Base-by-base conservation (phyloP, 148 eudicot species). In the Gaultheria prostrata region DNA sequence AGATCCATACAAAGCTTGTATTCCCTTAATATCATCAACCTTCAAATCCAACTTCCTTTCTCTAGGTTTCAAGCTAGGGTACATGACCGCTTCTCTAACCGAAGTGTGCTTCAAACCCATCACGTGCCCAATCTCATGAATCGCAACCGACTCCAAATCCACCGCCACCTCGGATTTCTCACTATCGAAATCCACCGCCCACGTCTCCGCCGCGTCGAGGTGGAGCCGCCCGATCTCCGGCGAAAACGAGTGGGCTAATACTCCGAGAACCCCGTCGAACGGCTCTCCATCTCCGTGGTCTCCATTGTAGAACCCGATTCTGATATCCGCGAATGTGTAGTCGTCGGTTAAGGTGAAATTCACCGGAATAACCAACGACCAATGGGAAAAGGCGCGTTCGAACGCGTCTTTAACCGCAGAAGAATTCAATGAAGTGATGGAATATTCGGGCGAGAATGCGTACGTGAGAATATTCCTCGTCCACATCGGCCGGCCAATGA, bases 281-380 rank as follows among this genome's bases (percentile, higher is more conserved):
- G 94, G 85, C 83, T 95, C 98, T 8, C 94, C 97, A n/a, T 95
- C 98, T 0, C 95, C 97, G 76, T 95, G 98, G 53, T 92, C 97
- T 1, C 97, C 97, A 0, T 18, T 7, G 32, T 90, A 92, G 59
- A 93, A 95, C 80, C 95, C 98, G 32, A 95, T 91, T 53, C 84
- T 89, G 35, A 95, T 86, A 49, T 95, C 98, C 2, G 98, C 92
- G 0, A 74, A 65, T 7, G 61, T 86, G 71, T 93, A 88, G 12
- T 90, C 90, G 2, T 73, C 82, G 0, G 89, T 76, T 59, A 91
- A 91, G 0, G 82, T 4, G 30, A 95, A 95, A 1, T 35, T 87
- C 13, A 95, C 88, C 1, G 98, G 98, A 32, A 92, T 90, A 7
- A 93, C 95, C 6, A 88, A 82, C 1, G 93, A 86, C 98, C 98